Conservation (phyloP, 1,284 basidiomycete species). For the Kalmanozyma brasiliensis region DNA sequence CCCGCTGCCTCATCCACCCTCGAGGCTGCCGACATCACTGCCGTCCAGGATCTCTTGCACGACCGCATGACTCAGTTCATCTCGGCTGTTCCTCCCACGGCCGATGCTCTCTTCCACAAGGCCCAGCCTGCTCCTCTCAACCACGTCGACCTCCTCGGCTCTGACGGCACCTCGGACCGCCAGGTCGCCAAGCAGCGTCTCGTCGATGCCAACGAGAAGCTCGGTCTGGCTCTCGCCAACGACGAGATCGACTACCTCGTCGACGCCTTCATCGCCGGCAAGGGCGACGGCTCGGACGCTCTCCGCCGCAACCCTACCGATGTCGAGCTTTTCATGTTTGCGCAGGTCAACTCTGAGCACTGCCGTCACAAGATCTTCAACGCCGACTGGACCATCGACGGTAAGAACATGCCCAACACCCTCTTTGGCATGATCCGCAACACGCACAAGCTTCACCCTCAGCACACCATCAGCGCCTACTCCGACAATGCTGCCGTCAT, state of each 20-base stretch:
- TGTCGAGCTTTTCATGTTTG: slow-evolving; percentile 99
- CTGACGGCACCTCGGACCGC: slow-evolving; percentile 52
- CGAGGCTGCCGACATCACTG: slow-evolving; percentile 38
- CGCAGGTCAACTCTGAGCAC: slow-evolving; percentile 99
- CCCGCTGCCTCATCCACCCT: slow-evolving; percentile 68
- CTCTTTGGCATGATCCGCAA: slow-evolving; percentile 98
- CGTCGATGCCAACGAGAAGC: slow-evolving; percentile 79
- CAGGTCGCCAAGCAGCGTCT: slow-evolving; percentile 70
- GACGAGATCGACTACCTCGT: slow-evolving; percentile 95
- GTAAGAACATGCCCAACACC: slow-evolving; percentile 76
- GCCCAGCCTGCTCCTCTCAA: slow-evolving; percentile 77
- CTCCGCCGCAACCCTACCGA: slow-evolving; percentile 74
- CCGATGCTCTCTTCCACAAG: slow-evolving; percentile 78
- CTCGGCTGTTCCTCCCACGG: slow-evolving; percentile 70
- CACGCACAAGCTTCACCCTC: slow-evolving; percentile 82
- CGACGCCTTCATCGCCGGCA: slow-evolving; percentile 78
- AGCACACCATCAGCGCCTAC: slow-evolving; percentile 88
- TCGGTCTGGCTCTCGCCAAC: slow-evolving; percentile 88
- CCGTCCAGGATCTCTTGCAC: slow-evolving; percentile 52
- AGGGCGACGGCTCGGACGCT: slow-evolving; percentile 69
- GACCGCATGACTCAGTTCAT: slow-evolving; percentile 95
- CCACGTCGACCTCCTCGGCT: slow-evolving; percentile 73
- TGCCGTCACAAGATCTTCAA: slow-evolving; percentile 99
- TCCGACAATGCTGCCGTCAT: slow-evolving; percentile 98
- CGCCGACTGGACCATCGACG: slow-evolving; percentile 92